Evolutionary conservation across 1,284 basidiomycete species (phyloP).

Genomic region (Cutaneotrichosporon dermatis): DNA sequence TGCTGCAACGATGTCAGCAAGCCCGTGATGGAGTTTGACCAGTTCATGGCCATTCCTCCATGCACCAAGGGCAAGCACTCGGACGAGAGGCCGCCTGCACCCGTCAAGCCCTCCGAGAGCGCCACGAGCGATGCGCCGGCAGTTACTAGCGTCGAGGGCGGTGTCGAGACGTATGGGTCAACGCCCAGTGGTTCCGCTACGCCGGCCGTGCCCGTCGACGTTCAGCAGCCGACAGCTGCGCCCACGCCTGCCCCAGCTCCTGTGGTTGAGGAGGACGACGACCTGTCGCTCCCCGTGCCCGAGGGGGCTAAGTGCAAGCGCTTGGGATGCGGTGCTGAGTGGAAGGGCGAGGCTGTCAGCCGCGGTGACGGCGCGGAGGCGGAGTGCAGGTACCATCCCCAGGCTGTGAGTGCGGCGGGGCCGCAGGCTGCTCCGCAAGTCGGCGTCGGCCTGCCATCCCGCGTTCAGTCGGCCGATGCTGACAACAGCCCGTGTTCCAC

Average conservation of each 20-base stretch:
- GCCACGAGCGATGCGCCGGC: conserved; percentile 35
- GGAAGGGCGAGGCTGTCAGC: conserved; percentile 67
- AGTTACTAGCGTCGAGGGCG: conserved; percentile 29
- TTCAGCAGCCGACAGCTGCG: too few species aligned
- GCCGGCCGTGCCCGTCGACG: background rate
- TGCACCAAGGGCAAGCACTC: conserved; percentile 68
- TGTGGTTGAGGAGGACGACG: conserved; percentile 61
- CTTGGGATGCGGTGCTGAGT: conserved; percentile 65
- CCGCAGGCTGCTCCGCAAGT: too few species aligned
- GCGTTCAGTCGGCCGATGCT: background rate
- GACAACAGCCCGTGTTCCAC: conserved; percentile 72
- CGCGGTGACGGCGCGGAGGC: conserved; percentile 65
- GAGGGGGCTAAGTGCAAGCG: conserved; percentile 68
- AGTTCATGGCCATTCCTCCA: conserved; percentile 73
- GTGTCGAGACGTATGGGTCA: conserved; percentile 47
- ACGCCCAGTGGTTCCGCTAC: conserved; percentile 6
- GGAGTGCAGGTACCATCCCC: conserved; percentile 78
- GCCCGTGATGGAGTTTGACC: conserved; percentile 87
- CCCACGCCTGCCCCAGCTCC: background rate
- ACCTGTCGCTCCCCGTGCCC: conserved; percentile 53
- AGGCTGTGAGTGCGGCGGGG: conserved; percentile 58
- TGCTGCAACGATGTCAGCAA: conserved; percentile 83
- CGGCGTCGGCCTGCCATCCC: too few species aligned
- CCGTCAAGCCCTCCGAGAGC: conserved; percentile 10
- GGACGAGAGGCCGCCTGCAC: conserved; percentile 50